Base-by-base conservation (phyloP, 306 rosid species). In the Trifolium repens region DNA sequence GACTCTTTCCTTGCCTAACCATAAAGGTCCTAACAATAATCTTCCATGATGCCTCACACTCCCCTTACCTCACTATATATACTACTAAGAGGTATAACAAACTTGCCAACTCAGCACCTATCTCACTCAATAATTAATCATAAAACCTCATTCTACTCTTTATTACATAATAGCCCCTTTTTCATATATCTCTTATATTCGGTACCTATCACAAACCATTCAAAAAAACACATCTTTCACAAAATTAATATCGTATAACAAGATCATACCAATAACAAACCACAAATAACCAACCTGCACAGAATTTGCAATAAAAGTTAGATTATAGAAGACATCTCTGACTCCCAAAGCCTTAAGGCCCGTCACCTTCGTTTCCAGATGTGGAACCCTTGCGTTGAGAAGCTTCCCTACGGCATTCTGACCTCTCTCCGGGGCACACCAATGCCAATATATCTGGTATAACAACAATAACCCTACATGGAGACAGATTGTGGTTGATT, bases 281-380 rank as follows among this genome's bases (percentile, higher is more conserved):
- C 47, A 53, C 35, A 66, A 68, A 62, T 26, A 40, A 50, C 84
- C 57, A 75, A 87, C 99, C 97, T 94, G 96, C 80, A 90, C 96
- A 26, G 97, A 92, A 80, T 94, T 94, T 42, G 96, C 96, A 74
- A 94, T 92, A 83, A 94, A 94, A 69, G 99, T 96, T 19, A 92
- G 87, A 50, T 96, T 93, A 72, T 92, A 94, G 32, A 97, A 91
- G 82, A 94, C 92, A 83, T 94, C 97, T 77, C 99, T 89, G 71
- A 92, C 97, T 78, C 99, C 97, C 73, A 94, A 80, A 37, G 96
- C 91, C 81, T 82, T 81, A 30, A 94, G 96, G 50, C 99, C 99
- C 47, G 89, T 84, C 72, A 76, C 97, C 99, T 74, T 87, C 96
- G 62, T 85, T 85, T 71, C 96, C 99, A 75, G 80, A 88, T 4